Percentiles rank a stretch among this genome's conserved stretches.
Conservation (phyloP, 306 rosid genomes). For the Cucumis hystrix region DNA sequence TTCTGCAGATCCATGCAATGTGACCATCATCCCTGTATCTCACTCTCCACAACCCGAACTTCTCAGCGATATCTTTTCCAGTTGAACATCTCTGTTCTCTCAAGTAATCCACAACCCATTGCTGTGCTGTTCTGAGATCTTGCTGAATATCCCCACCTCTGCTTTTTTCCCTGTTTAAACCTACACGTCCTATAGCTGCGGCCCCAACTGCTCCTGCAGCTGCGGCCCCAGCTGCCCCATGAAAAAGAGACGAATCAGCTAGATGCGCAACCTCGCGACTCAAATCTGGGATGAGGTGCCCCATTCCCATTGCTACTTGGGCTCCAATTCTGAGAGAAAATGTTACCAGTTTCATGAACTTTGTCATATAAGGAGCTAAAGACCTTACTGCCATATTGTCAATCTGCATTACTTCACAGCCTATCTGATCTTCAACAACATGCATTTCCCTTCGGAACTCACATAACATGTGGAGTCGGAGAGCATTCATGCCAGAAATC, state of each 20-base stretch:
- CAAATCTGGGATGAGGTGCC: conserved; percentile 88
- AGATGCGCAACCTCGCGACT: conserved; percentile 81
- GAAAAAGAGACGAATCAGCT: conserved; percentile 53
- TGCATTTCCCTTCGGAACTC: conserved; percentile 84
- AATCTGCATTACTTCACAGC: conserved; percentile 86
- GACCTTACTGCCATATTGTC: conserved; percentile 60
- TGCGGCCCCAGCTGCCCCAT: conserved; percentile 55
- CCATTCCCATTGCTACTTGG: conserved; percentile 89
- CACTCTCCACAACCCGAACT: conserved; percentile 86
- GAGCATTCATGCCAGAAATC: conserved; percentile 79
- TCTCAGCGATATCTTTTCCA: conserved; percentile 88
- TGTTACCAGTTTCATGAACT: conserved; percentile 76
- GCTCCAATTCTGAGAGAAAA: conserved; percentile 93
- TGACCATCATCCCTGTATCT: conserved; percentile 75
- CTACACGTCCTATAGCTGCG: conserved; percentile 33
- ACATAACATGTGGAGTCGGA: conserved; percentile 83
- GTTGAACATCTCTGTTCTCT: conserved; percentile 70
- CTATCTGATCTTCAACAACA: conserved; percentile 83
- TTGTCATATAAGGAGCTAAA: conserved; percentile 81
- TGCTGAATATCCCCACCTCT: conserved; percentile 57
- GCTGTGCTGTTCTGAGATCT: conserved; percentile 69
- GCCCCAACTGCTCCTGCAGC: conserved; percentile 59
- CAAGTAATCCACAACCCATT: conserved; percentile 87
- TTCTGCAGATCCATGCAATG: conserved; percentile 84
- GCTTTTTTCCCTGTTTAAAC: conserved; percentile 22